A percentile compares a stretch with the other conserved stretches of the same genome.
Conservation (phyloP, 345 rosid species). For the Sonneratia caseolaris region DNA sequence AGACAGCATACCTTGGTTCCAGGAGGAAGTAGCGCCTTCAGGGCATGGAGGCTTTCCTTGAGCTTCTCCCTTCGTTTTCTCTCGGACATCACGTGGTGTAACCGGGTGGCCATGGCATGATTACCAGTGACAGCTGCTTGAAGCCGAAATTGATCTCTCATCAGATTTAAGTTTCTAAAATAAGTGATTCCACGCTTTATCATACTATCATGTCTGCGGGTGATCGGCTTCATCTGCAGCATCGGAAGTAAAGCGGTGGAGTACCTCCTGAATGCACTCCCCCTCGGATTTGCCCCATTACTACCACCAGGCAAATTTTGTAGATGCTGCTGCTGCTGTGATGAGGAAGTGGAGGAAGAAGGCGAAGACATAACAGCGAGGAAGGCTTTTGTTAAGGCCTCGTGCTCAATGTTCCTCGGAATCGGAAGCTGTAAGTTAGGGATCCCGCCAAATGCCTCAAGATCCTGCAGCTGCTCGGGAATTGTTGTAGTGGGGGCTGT, state of each 20-base stretch:
- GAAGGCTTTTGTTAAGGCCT: slow-evolving; percentile 51
- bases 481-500: not conserved
- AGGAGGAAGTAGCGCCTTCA: slow-evolving; percentile 67
- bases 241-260: slow-evolving; percentile 5
- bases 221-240: not conserved
- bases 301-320: slow-evolving; percentile 3
- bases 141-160: slow-evolving; percentile 24
- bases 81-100: slow-evolving; percentile 88
- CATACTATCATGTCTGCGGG: slow-evolving; percentile 28
- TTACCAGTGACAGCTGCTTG: slow-evolving; percentile 2
- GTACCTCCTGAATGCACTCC: slow-evolving; percentile 41
- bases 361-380: slow-evolving; percentile 54
- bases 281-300: slow-evolving; percentile 1
- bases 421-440: slow-evolving; percentile 23
- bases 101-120: slow-evolving; percentile 40
- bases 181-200: slow-evolving; percentile 41
- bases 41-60: slow-evolving; percentile 64
- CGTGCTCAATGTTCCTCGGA: slow-evolving; percentile 31
- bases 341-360: slow-evolving; percentile 30
- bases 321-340: slow-evolving; percentile 15
- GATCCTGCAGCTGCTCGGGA: slow-evolving; percentile 27
- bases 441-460: slow-evolving; percentile 20
- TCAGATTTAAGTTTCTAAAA: slow-evolving; percentile 27
- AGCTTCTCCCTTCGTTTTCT: slow-evolving; percentile 83
- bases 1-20: slow-evolving; percentile 51